Percentiles rank a stretch among this genome's conserved stretches.
Conservation (phyloP, 148 eudicot species). For the Salicornia ramosissima region DNA sequence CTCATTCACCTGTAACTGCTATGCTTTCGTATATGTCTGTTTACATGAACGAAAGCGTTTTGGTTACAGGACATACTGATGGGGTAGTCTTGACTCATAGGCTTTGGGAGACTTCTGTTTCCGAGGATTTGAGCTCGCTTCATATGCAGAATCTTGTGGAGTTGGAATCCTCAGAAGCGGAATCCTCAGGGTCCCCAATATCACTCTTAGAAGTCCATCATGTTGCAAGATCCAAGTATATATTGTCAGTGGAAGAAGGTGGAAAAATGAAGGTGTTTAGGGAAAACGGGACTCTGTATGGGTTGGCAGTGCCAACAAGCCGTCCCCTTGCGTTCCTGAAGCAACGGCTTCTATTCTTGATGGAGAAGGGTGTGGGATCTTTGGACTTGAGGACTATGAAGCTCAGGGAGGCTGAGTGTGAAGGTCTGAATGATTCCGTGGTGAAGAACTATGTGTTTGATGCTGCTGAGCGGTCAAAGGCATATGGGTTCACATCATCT, state of each 20-base stretch:
- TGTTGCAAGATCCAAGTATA: conserved; percentile 71
- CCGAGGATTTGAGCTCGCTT: conserved; percentile 53
- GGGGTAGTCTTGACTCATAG: conserved; percentile 67
- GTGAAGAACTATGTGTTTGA: conserved; percentile 71
- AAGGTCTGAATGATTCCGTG: conserved; percentile 70
- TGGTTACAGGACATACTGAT: conserved; percentile 76
- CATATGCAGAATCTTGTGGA: conserved; percentile 40
- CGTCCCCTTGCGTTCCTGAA: conserved; percentile 80
- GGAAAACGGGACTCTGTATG: conserved; percentile 70
- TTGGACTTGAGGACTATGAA: conserved; percentile 93
- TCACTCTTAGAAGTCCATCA: conserved; percentile 69
- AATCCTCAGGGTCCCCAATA: conserved; percentile 38
- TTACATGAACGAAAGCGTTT: conserved; percentile 66
- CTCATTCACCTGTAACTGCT: conserved; percentile 52
- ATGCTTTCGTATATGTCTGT: conserved; percentile 66
- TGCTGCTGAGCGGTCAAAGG: conserved; percentile 74
- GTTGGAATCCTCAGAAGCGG: conserved; percentile 26
- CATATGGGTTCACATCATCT: conserved; percentile 75
- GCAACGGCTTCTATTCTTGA: conserved; percentile 81
- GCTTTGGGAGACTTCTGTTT: conserved; percentile 54
- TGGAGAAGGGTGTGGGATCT: conserved; percentile 88
- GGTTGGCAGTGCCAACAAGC: conserved; percentile 58
- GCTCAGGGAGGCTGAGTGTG: conserved; percentile 69
- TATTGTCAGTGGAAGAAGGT: conserved; percentile 50
- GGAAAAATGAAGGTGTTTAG: conserved; percentile 67